A percentile compares a stretch with the other conserved stretches of the same genome.
These are phyloP conservation scores for Rhynchospora pubera DNA, from an alignment of 176 grass and related monocot species.

Conservation along the genomic window DNA sequence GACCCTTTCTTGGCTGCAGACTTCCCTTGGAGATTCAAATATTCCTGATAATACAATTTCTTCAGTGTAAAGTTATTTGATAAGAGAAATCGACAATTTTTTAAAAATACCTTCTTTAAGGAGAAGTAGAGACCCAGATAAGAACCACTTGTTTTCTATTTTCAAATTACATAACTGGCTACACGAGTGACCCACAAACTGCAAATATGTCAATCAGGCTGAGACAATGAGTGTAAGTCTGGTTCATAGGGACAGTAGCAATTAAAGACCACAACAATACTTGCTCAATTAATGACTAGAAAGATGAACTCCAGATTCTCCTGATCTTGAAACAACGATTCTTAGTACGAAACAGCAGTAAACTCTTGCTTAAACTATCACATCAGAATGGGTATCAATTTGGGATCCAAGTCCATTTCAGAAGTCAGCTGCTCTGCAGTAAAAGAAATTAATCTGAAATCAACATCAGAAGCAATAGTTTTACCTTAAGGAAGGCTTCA, in stretches of 20 bases:
- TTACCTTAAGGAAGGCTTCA: constrained; percentile 76
- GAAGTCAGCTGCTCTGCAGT: neutral
- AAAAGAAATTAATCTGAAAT: neutral
- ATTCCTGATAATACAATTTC: constrained; percentile 39
- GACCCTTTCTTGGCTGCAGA: constrained; percentile 43
- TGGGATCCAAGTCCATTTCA: neutral
- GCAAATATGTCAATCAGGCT: neutral
- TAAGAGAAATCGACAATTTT: neutral
- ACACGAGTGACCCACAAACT: neutral
- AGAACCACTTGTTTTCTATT: neutral
- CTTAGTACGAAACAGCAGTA: no score
- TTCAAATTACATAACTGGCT: neutral
- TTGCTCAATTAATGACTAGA: no score
- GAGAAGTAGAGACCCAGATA: neutral
- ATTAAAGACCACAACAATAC: neutral
- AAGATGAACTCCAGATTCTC: neutral
- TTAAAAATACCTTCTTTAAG: neutral
- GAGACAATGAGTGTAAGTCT: neutral
- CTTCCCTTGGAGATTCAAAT: constrained; percentile 66
- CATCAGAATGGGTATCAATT: neutral
- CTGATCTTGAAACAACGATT: neutral
- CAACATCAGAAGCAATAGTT: neutral
- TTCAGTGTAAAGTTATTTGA: neutral
- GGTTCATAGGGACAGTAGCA: neutral
- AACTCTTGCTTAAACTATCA: no score